phyloP scores from a whole-genome alignment of 148 eudicot species.

The Spergularia marina region DNA sequence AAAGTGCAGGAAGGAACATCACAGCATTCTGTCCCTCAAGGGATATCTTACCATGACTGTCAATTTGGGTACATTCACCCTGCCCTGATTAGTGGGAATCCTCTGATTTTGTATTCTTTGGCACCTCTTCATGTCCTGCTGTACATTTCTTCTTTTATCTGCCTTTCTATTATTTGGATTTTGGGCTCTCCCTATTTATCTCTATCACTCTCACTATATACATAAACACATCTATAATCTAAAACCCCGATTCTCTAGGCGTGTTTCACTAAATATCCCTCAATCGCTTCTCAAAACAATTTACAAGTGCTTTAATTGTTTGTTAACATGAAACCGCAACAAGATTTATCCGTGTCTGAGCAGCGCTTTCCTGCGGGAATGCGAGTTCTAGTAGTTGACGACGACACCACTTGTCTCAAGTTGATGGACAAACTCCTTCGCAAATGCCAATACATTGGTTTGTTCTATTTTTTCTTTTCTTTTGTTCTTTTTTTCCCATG shows the following conservation, averaged over 20 bases:
- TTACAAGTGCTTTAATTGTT: background rate
- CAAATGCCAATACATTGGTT: slow-evolving; percentile 77
- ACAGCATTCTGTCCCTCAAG: slow-evolving; percentile 10
- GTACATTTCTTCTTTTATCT: background rate
- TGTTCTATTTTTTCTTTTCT: slow-evolving; percentile 1
- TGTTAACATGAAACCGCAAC: background rate
- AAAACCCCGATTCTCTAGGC: background rate
- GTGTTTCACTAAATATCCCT: background rate
- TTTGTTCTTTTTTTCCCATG: background rate
- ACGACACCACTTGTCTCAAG: slow-evolving; percentile 67
- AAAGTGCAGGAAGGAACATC: slow-evolving; percentile 5
- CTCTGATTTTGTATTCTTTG: no score
- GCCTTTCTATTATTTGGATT: background rate
- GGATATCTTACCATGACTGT: slow-evolving; percentile 9
- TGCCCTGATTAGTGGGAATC: no score
- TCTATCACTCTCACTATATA: background rate
- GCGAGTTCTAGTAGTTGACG: slow-evolving; percentile 89
- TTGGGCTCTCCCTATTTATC: no score
- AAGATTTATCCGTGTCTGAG: background rate
- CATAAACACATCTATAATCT: slow-evolving; percentile 2
- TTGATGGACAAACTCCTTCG: slow-evolving; percentile 54
- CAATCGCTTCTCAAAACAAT: background rate
- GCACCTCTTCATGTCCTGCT: background rate
- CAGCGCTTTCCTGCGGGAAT: slow-evolving; percentile 60
- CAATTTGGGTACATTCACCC: background rate